A percentile compares a stretch with the other conserved stretches of the same genome.
These are phyloP conservation scores for Malus orientalis DNA, from an alignment of 306 rosid genomes.

Conservation along the genomic window DNA sequence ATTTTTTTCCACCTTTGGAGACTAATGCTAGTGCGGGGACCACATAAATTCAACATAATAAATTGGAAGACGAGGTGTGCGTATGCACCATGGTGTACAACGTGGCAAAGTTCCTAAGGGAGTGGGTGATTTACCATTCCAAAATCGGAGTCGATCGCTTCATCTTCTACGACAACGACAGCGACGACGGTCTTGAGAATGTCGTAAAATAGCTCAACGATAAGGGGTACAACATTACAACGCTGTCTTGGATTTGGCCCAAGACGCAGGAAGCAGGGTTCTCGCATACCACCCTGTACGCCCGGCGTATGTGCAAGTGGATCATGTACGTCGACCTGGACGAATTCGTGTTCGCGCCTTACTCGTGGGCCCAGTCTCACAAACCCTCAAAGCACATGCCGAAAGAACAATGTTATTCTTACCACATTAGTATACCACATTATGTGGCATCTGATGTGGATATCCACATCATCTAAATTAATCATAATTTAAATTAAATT, in stretches of 20 bases:
- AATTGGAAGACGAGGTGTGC: conserved; percentile 23
- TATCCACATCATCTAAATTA: no score
- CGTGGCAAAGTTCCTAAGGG: conserved; percentile 49
- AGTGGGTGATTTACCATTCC: conserved; percentile 70
- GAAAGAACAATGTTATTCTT: no score
- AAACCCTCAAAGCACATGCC: conserved; percentile 17
- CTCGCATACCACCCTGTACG: conserved; percentile 47
- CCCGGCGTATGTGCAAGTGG: conserved; percentile 42
- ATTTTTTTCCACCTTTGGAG: background rate
- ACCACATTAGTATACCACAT: no score
- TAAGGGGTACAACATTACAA: conserved; percentile 41
- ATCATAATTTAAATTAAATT: no score
- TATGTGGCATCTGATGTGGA: no score
- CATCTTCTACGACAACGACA: conserved; percentile 57
- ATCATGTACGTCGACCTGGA: conserved; percentile 53
- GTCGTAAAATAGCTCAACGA: conserved; percentile 29
- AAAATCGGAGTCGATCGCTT: conserved; percentile 47
- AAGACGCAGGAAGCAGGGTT: conserved; percentile 78
- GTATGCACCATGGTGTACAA: conserved; percentile 80
- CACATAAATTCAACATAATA: background rate
- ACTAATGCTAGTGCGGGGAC: background rate
- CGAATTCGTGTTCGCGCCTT: conserved; percentile 52
- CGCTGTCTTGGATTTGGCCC: conserved; percentile 67
- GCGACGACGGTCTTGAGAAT: conserved; percentile 33
- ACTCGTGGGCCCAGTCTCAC: conserved; percentile 21